These are phyloP conservation scores for Cornus kousa DNA, from an alignment of 148 eudicot species.

Conservation along the genomic window DNA sequence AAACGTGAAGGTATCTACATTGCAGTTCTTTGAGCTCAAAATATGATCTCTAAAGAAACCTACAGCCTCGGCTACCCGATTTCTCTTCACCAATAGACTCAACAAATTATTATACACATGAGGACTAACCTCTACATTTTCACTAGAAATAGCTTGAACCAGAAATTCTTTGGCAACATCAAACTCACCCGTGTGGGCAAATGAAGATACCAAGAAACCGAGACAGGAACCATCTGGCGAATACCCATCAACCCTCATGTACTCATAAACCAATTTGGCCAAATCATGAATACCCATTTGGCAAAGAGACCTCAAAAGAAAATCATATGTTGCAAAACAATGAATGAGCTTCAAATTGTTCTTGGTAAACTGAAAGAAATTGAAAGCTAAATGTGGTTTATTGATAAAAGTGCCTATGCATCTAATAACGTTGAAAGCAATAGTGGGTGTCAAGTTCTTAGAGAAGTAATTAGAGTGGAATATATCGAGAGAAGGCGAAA, in stretches of 20 bases:
- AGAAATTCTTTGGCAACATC: conserved; percentile 51
- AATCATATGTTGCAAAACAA: conserved; percentile 38
- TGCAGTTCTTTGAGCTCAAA: conserved; percentile 31
- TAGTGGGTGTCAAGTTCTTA: conserved; percentile 36
- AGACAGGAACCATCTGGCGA: conserved; percentile 33
- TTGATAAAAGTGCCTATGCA: conserved; percentile 21
- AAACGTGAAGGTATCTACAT: conserved; percentile 60
- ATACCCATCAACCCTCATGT: conserved; percentile 63
- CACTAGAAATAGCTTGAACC: conserved; percentile 25
- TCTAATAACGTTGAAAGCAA: conserved; percentile 55
- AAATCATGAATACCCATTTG: conserved; percentile 48
- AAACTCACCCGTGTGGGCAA: conserved; percentile 46
- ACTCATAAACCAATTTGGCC: conserved; percentile 55
- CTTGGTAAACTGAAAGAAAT: conserved; percentile 53
- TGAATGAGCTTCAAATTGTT: conserved; percentile 49
- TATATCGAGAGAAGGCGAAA: conserved; percentile 28
- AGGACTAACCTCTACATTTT: conserved; percentile 30
- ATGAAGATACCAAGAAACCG: conserved; percentile 43
- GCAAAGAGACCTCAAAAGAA: conserved; percentile 60
- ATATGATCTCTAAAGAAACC: conserved; percentile 52
- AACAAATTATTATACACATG: conserved; percentile 61
- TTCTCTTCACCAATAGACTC: conserved; percentile 43
- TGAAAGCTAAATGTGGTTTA: conserved; percentile 56
- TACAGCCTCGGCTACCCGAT: conserved; percentile 68
- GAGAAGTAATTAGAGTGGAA: conserved; percentile 46